phyloP scores from a whole-genome alignment of 2,329 filamentous ascomycete genomes.

The Zymoseptoria crescenta region DNA sequence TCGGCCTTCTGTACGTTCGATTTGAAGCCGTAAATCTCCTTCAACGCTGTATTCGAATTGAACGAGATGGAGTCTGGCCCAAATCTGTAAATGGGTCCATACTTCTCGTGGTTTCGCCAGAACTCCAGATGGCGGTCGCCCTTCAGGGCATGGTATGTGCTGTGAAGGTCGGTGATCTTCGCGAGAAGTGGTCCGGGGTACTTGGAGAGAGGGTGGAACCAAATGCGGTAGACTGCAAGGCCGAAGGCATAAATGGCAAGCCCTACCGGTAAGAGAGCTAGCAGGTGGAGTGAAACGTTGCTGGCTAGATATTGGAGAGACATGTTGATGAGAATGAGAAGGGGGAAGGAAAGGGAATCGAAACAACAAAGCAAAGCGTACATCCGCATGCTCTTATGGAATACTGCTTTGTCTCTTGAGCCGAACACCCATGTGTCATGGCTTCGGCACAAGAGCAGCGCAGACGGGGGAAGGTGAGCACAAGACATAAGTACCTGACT shows the following conservation, averaged over 20 bases:
- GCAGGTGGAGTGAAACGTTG: conserved; percentile 4
- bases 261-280: conserved; percentile 7
- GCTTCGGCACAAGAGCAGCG: too few relatives aligned
- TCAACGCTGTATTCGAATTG: conserved; percentile 61
- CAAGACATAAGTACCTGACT: too few relatives aligned
- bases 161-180: conserved; percentile 23
- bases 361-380: background rate
- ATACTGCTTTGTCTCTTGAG: background rate
- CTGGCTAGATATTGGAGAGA: background rate
- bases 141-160: conserved; percentile 23
- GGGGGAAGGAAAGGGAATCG: background rate
- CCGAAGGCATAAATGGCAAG: conserved; percentile 6
- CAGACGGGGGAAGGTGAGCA: too few relatives aligned
- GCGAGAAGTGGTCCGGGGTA: conserved; percentile 37
- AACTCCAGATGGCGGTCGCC: conserved; percentile 25
- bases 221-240: conserved; percentile 31
- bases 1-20: conserved; percentile 43
- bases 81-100: conserved; percentile 65
- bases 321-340: background rate
- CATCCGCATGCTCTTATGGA: background rate
- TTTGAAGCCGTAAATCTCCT: conserved; percentile 43
- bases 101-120: conserved; percentile 57
- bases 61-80: conserved; percentile 71
- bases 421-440: too few relatives aligned
- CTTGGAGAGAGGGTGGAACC: conserved; percentile 36